A percentile compares a stretch with the other conserved stretches of the same genome.
phyloP scores from a whole-genome alignment of 495 filamentous ascomycete genomes.

The Penicillium waksmanii region DNA sequence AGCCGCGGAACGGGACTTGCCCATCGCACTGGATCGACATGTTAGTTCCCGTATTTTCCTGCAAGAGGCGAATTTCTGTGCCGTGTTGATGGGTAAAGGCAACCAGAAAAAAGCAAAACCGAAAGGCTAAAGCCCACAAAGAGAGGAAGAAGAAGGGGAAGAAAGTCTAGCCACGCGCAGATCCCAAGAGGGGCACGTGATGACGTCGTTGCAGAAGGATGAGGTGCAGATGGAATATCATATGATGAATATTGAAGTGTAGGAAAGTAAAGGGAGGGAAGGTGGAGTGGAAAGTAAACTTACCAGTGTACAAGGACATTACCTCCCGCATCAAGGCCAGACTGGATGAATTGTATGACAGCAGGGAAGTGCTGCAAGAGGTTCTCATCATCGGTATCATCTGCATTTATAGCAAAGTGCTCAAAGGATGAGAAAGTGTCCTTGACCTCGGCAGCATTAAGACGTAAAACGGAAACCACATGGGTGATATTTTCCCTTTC shows the following conservation, averaged over 20 bases:
- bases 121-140: conserved; percentile 9
- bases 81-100: conserved; percentile 1
- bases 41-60: conserved; percentile 27
- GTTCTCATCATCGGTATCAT: conserved; percentile 87
- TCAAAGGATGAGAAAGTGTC: conserved; percentile 47
- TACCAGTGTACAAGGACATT: conserved; percentile 78
- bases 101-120: conserved; percentile 7
- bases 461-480: conserved; percentile 78
- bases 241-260: not conserved
- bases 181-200: conserved; percentile 20
- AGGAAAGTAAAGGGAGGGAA: not conserved
- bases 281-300: conserved; percentile 27
- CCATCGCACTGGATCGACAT: conserved; percentile 76
- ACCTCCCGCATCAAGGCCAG: conserved; percentile 68
- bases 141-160: conserved; percentile 4
- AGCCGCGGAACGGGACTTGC: conserved; percentile 88
- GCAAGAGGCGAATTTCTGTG: not conserved
- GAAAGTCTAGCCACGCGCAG: conserved; percentile 20
- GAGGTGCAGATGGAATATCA: conserved; percentile 7
- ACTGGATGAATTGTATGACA: conserved; percentile 80
- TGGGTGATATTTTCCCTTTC: conserved; percentile 80
- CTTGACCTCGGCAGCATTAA: conserved; percentile 53
- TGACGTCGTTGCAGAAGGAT: conserved; percentile 24
- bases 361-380: conserved; percentile 76
- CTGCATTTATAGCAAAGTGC: conserved; percentile 79